Evolutionary conservation across 2,329 filamentous ascomycete species (phyloP), one percentile per base, ranked within the genome.

Genomic region (Talaromyces sp.): DNA sequence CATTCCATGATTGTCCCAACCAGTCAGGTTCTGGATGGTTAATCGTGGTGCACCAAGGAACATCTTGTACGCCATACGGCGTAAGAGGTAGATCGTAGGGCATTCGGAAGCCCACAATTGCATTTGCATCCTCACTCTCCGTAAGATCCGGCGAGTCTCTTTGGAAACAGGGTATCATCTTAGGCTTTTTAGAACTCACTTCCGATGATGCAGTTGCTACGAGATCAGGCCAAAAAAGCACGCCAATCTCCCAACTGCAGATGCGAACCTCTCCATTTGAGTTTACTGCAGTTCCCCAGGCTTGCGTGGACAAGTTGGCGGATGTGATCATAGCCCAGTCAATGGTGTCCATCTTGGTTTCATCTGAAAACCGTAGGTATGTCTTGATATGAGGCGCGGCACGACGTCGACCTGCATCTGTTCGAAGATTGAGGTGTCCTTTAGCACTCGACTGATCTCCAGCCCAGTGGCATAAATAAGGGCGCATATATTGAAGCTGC

Each of bases 331-430:
- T 82, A 1, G 91, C 92, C 93, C 93, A 97, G 72, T 95, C 90
- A 45, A 96, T 88, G 0, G 68, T 74, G 6, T 75, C 72, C 72
- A 79, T 78, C 2, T 61, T 68, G 14, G 72, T 65, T 4, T 70
- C 41, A 59, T 81, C 74, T 0, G 75, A 69, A 70, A 84, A 93
- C 4, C 90, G 86, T 52, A 93, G 87, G 72, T 95, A 97, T 0
- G 92, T 96, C 75, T 97, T 97, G 74, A 96, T 90, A 70, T 97
- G 93, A 0, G 93, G 93, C 0, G 92, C 91, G 19, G 92, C 92
- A 35, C 87, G 83, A 57, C 85, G 82, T 62, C 90, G 82, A 1
- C 88, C 87, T 9, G 86, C 85, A 66, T 89, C 82, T 6, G 72
- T 73, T 31, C 65, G 65, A 63, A 22, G 58, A 62, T n/a, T 52